Evolutionary conservation across 129 eudicot species (phyloP).

Genomic region (Pittosporum tobira): DNA sequence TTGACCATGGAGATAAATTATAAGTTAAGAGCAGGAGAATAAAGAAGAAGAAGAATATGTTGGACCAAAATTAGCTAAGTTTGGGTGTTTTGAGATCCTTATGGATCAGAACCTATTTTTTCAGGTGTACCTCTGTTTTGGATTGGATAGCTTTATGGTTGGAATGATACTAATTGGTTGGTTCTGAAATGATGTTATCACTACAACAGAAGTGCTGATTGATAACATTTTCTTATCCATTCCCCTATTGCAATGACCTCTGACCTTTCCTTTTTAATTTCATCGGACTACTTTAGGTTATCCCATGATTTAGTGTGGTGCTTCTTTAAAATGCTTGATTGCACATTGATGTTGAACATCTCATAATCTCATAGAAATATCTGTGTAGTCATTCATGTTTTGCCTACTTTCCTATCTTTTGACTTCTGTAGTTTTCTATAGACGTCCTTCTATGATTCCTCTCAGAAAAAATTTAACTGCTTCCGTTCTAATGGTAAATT

Average conservation of each 20-base stretch:
- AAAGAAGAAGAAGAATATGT: not conserved
- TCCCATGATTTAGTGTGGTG: not conserved
- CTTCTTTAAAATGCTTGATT: not conserved
- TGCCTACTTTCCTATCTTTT: not conserved
- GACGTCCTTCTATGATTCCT: not conserved
- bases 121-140: too few species aligned
- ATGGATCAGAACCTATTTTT: not conserved
- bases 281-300: too few species aligned
- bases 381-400: not conserved
- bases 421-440: not conserved
- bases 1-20: not conserved
- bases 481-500: slow-evolving; percentile 9
- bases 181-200: too few species aligned
- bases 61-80: not conserved
- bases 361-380: too few species aligned
- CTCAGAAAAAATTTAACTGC: not conserved
- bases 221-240: too few species aligned
- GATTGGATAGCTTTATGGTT: too few species aligned
- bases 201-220: too few species aligned
- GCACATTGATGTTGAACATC: too few species aligned
- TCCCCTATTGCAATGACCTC: too few species aligned
- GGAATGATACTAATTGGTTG: too few species aligned
- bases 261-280: too few species aligned
- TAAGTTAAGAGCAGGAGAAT: too few species aligned
- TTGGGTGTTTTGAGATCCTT: not conserved